phyloP scores from a whole-genome alignment of 768 basidiomycete genomes.

The Lactarius evosmus region DNA sequence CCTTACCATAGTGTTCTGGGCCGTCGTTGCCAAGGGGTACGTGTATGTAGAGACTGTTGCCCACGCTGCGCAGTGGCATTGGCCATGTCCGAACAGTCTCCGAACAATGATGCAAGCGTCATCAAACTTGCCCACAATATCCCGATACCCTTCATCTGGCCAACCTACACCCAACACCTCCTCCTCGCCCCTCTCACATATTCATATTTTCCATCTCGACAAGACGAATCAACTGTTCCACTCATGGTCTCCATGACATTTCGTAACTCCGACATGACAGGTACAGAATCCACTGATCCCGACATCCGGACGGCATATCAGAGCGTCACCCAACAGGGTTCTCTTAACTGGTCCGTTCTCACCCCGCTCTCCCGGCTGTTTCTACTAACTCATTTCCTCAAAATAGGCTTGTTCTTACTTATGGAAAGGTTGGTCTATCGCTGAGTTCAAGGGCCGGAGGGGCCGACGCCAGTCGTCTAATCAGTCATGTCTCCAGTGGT shows the following conservation, averaged over 20 bases:
- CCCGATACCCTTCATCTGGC: not conserved
- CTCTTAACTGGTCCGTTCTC: constrained; percentile 21
- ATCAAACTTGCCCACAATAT: not conserved
- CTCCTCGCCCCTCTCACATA: not conserved
- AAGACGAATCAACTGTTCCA: not conserved
- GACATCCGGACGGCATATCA: constrained; percentile 25
- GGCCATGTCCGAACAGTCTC: not conserved
- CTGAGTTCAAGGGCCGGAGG: not conserved
- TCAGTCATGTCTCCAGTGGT: constrained; percentile 19
- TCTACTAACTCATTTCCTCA: not conserved
- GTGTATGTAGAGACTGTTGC: constrained; percentile 3
- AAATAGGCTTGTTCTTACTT: constrained; percentile 22
- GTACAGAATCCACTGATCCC: constrained; percentile 12
- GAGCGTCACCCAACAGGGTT: constrained; percentile 17
- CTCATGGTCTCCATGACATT: constrained; percentile 17
- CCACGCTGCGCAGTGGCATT: not conserved
- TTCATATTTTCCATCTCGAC: not conserved
- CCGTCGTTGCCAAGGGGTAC: constrained; percentile 13
- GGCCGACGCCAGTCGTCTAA: not conserved
- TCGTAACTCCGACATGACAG: constrained; percentile 2
- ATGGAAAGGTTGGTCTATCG: constrained; percentile 21
- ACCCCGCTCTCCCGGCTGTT: not conserved
- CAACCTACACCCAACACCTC: not conserved
- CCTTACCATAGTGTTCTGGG: not conserved
- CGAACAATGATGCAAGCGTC: constrained; percentile 14